Base-by-base conservation (phyloP, 805 yeast species). In the Candida saitoana region DNA sequence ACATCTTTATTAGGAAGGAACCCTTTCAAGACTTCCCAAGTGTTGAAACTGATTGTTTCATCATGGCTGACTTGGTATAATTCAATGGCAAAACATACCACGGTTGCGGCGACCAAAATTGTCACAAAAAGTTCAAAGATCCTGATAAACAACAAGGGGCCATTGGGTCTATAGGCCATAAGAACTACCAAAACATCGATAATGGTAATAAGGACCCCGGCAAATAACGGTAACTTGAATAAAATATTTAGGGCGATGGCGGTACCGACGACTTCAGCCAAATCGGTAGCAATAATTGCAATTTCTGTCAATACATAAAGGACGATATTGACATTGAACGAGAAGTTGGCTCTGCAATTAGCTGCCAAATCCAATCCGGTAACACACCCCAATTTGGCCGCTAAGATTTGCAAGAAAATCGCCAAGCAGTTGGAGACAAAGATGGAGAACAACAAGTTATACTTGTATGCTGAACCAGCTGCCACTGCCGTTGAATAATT, bases 221-320 rank as follows among this genome's bases (percentile, higher is more conserved):
- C 71, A 5, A 87, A 73, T 15, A 93, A 67, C 0, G 98, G 98
- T 5, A 93, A 68, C 2, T 77, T 74, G 57, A 90, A 80, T 34
- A 93, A 65, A 42, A 91, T 87, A 52, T 93, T 88, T 43, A 91
- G 72, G 0, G 98, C 84, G 43, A 91, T 88, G 3, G 98, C 97
- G 3, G 96, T 87, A n/a, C 99, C 99, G 18, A 93, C 91, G 27
- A 91, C 96, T 59, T 91, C 98, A 1, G 99, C 97, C 49, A 93
- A 75, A 65, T 91, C 99, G 0, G 98, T 91, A 2, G 97, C 96
- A 34, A 91, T 81, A 45, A 91, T 91, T 16, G 98, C 95, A 15
- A 84, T 65, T 56, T 91, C 98, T 0, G 97, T 95, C 47, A 90
- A 72, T 2, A 81, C 58, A 59, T 91, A 90, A 18, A 89, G 64